Evolutionary conservation across 192 early-diverging fungal genomes (phyloP), one percentile per base, ranked within the genome.

Genomic region (Oehlia diaphana): DNA sequence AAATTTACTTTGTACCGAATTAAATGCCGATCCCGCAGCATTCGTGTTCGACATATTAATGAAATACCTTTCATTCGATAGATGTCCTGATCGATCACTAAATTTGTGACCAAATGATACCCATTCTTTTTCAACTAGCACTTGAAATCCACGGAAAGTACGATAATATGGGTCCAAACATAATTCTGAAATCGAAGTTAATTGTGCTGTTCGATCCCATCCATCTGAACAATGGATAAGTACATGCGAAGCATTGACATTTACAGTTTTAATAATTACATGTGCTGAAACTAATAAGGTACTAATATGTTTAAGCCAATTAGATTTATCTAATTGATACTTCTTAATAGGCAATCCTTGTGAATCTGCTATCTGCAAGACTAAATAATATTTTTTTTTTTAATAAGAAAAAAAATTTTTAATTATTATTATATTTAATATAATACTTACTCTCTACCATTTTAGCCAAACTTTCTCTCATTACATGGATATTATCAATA

Each of bases 151-250:
- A 65, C 87, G 85, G n/a, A 95, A 90, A 6, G 98, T 97, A 74
- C 98, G 94, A 84, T 97, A 99, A 83, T 92, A 98, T 6, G 98
- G 97, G 65, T 99, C 98, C 72, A 99, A 83, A 76, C 96, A 98
- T 28, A 99, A 79, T 83, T 95, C 91, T 63, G 97, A 89, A 26
- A 97, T 87, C 9, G 96, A 94, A 19, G 92, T 94, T 66, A 99
- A 83, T 84, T 99, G 98, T 23, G 96, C 93, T 0, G 98, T 99
- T 28, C 98, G 91, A 85, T 99, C 98, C 98, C 98, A 99, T 14
- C 98, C 98, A 81, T 99, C 98, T 63, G 96, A 97, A 89, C 98
- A 99, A 84, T 99, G 98, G 6, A 99, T 95, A 31, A 99, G 84
- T 5, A 95, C 96, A 75, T 97, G 96, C 8, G 90, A 88, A 68